Percentiles rank a stretch among this genome's conserved stretches.
phyloP scores from a whole-genome alignment of 2,329 filamentous ascomycete genomes.

The Colletotrichum horii region DNA sequence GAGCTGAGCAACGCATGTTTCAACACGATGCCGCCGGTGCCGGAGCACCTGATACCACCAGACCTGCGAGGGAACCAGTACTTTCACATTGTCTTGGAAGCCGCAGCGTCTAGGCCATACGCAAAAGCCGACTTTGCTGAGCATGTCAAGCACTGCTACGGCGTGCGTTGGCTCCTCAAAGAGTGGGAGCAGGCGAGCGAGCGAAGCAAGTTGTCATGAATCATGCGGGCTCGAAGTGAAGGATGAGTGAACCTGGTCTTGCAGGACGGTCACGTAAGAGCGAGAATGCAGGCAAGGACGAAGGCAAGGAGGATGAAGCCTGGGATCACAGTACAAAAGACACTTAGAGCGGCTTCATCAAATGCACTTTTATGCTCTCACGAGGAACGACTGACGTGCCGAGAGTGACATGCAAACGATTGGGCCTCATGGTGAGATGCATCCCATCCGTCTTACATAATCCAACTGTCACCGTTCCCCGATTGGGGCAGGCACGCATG shows the following conservation, averaged over 20 bases:
- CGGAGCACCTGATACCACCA: not conserved
- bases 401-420: not conserved
- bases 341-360: not conserved
- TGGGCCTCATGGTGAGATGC: not conserved
- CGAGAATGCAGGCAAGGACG: too few species aligned
- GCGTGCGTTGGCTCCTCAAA: conserved; percentile 5
- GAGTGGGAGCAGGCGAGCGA: not conserved
- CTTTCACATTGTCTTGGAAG: not conserved
- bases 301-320: not conserved
- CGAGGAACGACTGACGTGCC: not conserved
- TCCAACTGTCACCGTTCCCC: not conserved
- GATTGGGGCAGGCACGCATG: conserved; percentile 14
- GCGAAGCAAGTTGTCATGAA: not conserved
- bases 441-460: conserved; percentile 5
- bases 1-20: not conserved
- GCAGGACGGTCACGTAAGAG: not conserved
- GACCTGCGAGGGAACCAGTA: not conserved
- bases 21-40: not conserved
- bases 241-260: not conserved
- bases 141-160: conserved; percentile 28
- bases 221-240: not conserved
- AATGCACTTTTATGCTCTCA: not conserved
- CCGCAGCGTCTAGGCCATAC: not conserved
- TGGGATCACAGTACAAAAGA: not conserved
- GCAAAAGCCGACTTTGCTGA: conserved; percentile 24